A percentile compares a stretch with the other conserved stretches of the same genome.
Evolutionary conservation across 2,329 filamentous ascomycete species (phyloP).

Genomic region (Scortechinia acanthostroma): DNA sequence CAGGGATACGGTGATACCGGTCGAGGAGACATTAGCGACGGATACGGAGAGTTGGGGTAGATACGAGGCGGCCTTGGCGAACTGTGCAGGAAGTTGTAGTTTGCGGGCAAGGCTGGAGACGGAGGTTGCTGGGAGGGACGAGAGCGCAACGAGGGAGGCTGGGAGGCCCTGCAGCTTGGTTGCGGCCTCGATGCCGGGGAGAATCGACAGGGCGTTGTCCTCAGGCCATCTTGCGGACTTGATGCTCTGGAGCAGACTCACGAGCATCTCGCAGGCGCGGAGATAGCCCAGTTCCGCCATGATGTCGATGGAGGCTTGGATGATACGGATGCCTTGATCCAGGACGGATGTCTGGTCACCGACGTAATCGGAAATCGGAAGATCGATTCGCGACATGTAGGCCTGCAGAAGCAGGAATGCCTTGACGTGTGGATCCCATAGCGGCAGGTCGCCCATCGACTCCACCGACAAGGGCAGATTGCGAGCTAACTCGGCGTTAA

Average conservation of each 20-base stretch:
- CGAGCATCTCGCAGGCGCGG: conserved; percentile 73
- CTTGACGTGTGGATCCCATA: conserved; percentile 99
- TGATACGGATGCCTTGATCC: conserved; percentile 92
- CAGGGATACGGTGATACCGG: conserved; percentile 56
- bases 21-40: conserved; percentile 42
- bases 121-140: neutral
- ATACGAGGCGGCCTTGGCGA: conserved; percentile 29
- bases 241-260: conserved; percentile 80
- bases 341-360: conserved; percentile 85
- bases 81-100: neutral
- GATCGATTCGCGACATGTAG: conserved; percentile 84
- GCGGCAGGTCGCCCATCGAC: conserved; percentile 62
- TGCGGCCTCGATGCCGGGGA: conserved; percentile 61
- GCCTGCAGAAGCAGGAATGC: conserved; percentile 89
- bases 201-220: conserved; percentile 71
- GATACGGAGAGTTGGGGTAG: conserved; percentile 66
- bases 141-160: neutral
- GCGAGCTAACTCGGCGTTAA: conserved; percentile 82
- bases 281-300: conserved; percentile 81
- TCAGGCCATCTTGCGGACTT: conserved; percentile 88
- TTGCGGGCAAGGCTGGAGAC: neutral
- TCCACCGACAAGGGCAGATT: conserved; percentile 62
- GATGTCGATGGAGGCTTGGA: conserved; percentile 90
- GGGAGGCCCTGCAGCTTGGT: conserved; percentile 21
- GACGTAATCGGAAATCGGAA: conserved; percentile 94